Evolutionary conservation across 1,139 yeast species (phyloP).

Genomic region (Debaryomyces sp.): DNA sequence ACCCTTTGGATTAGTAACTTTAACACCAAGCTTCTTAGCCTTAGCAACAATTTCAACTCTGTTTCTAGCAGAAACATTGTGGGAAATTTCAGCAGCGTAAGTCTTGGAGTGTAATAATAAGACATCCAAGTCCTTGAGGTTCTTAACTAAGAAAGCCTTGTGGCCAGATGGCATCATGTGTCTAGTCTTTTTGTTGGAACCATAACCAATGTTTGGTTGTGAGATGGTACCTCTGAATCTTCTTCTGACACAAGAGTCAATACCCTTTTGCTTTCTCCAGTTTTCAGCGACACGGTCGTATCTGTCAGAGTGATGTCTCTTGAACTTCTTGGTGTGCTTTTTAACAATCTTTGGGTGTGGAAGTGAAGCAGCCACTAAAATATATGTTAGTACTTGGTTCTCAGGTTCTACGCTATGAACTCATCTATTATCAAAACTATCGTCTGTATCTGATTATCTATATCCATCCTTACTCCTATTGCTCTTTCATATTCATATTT

Average conservation of each 20-base stretch:
- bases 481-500: background rate
- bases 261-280: conserved; percentile 99
- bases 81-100: conserved; percentile 99
- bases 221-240: conserved; percentile 99
- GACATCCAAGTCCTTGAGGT: conserved; percentile 92
- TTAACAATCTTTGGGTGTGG: conserved; percentile 99
- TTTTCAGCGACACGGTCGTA: conserved; percentile 96
- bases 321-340: conserved; percentile 98
- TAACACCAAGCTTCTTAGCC: conserved; percentile 98
- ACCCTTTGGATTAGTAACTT: conserved; percentile 99
- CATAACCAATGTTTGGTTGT: conserved; percentile 99
- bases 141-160: conserved; percentile 94
- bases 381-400: conserved; percentile 15
- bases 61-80: conserved; percentile 97
- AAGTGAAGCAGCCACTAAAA: conserved; percentile 88
- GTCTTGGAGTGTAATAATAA: conserved; percentile 96
- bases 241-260: conserved; percentile 99
- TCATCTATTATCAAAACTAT: background rate
- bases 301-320: conserved; percentile 99
- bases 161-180: conserved; percentile 97
- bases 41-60: conserved; percentile 95
- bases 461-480: background rate
- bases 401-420: background rate
- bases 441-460: background rate
- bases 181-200: conserved; percentile 99